phyloP scores from a whole-genome alignment of 495 filamentous ascomycete genomes.

The Hypoxylon crocopeplum region DNA sequence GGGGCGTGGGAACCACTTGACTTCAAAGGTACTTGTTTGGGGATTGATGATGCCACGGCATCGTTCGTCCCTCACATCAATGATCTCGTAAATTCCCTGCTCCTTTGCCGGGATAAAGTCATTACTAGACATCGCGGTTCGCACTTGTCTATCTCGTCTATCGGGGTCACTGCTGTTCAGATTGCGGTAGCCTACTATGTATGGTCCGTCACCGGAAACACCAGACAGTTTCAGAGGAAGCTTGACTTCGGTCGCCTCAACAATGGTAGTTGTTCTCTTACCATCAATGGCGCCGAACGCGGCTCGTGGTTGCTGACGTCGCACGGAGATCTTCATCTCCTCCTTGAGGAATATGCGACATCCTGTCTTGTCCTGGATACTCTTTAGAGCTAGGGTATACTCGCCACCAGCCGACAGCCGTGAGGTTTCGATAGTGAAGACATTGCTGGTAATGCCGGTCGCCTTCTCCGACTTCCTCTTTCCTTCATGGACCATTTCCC shows the following conservation, averaged over 20 bases:
- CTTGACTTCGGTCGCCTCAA: slow-evolving; percentile 75
- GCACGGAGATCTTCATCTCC: slow-evolving; percentile 80
- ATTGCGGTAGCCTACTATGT: slow-evolving; percentile 78
- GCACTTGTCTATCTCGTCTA: slow-evolving; percentile 53
- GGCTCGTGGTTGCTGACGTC: slow-evolving; percentile 83
- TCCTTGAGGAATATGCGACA: slow-evolving; percentile 86
- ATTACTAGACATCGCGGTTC: slow-evolving; percentile 68
- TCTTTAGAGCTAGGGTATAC: slow-evolving; percentile 81
- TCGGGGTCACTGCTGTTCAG: slow-evolving; percentile 55
- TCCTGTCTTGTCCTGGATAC: slow-evolving; percentile 81
- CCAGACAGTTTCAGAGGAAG: slow-evolving; percentile 86
- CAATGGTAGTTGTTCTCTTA: slow-evolving; percentile 69
- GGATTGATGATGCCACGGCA: slow-evolving; percentile 83
- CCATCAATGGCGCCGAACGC: slow-evolving; percentile 84
- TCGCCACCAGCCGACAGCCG: slow-evolving; percentile 80
- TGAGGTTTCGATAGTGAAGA: slow-evolving; percentile 75
- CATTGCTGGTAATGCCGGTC: slow-evolving; percentile 63
- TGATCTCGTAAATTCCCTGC: slow-evolving; percentile 78
- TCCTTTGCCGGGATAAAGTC: slow-evolving; percentile 68
- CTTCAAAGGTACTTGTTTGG: slow-evolving; percentile 72
- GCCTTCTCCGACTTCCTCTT: slow-evolving; percentile 74
- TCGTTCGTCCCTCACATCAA: slow-evolving; percentile 73
- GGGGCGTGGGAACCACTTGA: slow-evolving; percentile 84
- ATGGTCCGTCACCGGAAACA: slow-evolving; percentile 83
- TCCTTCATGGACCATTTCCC: slow-evolving; percentile 90